A percentile compares a stretch with the other conserved stretches of the same genome.
phyloP scores from a whole-genome alignment of 768 basidiomycete species.

The Russula olivacea region DNA sequence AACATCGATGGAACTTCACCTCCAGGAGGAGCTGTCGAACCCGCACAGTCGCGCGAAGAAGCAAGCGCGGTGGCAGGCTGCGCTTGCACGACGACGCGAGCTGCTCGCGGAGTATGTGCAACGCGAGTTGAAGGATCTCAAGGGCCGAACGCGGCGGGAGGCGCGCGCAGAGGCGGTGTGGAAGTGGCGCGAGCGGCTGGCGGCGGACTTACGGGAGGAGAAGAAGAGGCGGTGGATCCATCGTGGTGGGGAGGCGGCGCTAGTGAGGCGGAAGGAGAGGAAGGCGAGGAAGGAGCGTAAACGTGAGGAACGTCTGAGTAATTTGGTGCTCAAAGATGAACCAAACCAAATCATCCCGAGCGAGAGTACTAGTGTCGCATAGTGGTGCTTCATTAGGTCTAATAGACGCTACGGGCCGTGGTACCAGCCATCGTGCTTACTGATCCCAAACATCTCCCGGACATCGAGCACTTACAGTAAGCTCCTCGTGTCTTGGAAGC shows the following conservation, averaged over 20 bases:
- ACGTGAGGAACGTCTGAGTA: conserved; percentile 29
- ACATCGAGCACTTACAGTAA: too few species aligned
- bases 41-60: conserved; percentile 81
- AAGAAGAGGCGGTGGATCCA: conserved; percentile 52
- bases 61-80: conserved; percentile 65
- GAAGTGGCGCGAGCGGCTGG: conserved; percentile 60
- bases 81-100: conserved; percentile 41
- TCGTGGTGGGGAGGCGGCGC: conserved; percentile 31
- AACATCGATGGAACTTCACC: conserved; percentile 58
- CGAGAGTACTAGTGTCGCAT: not conserved
- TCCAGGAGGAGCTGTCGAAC: conserved; percentile 68
- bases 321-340: conserved; percentile 30
- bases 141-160: conserved; percentile 55
- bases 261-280: conserved; percentile 27
- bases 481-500: not conserved
- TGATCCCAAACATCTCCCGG: too few species aligned
- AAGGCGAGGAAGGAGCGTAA: conserved; percentile 31
- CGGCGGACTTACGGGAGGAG: conserved; percentile 52
- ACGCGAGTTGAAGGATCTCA: conserved; percentile 45
- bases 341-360: conserved; percentile 32
- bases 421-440: not conserved
- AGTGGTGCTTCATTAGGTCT: not conserved
- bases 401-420: not conserved
- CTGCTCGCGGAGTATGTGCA: conserved; percentile 48
- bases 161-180: conserved; percentile 70